phyloP scores from a whole-genome alignment of 257 asterid species.

The Penstemon barbatus region DNA sequence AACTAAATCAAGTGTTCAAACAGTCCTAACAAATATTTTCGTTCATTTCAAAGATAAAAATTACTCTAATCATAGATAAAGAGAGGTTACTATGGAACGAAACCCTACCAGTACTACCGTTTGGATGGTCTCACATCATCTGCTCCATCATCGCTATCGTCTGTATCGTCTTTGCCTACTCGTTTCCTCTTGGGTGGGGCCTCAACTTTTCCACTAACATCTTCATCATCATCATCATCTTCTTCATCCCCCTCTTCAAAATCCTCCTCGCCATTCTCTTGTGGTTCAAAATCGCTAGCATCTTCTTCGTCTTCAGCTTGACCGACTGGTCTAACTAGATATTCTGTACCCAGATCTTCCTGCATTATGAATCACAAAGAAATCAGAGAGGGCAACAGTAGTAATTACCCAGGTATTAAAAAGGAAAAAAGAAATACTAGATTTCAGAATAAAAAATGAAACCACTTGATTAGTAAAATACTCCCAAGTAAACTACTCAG shows the following conservation, averaged over 20 bases:
- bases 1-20: slow-evolving; percentile 20
- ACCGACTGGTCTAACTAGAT: slow-evolving; percentile 72
- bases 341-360: slow-evolving; percentile 90
- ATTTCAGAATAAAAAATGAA: background rate
- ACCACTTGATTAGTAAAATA: too few species aligned
- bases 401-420: too few species aligned
- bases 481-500: too few species aligned
- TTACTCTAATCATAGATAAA: slow-evolving; percentile 41
- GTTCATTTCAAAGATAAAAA: slow-evolving; percentile 17
- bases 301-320: slow-evolving; percentile 89
- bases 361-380: slow-evolving; percentile 16
- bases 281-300: slow-evolving; percentile 83
- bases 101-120: slow-evolving; percentile 71
- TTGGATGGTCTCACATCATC: slow-evolving; percentile 81
- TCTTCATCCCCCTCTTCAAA: slow-evolving; percentile 52
- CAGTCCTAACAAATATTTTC: slow-evolving; percentile 18
- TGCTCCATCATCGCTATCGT: slow-evolving; percentile 63
- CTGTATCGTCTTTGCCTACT: slow-evolving; percentile 53
- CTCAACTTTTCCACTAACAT: slow-evolving; percentile 50
- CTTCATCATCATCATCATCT: slow-evolving; percentile 47
- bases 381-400: too few species aligned
- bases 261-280: slow-evolving; percentile 68
- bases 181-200: slow-evolving; percentile 81
- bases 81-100: slow-evolving; percentile 1
- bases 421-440: too few species aligned